Evolutionary conservation across 163 green algal species (phyloP).

Genomic region (Scenedesmus sp.): DNA sequence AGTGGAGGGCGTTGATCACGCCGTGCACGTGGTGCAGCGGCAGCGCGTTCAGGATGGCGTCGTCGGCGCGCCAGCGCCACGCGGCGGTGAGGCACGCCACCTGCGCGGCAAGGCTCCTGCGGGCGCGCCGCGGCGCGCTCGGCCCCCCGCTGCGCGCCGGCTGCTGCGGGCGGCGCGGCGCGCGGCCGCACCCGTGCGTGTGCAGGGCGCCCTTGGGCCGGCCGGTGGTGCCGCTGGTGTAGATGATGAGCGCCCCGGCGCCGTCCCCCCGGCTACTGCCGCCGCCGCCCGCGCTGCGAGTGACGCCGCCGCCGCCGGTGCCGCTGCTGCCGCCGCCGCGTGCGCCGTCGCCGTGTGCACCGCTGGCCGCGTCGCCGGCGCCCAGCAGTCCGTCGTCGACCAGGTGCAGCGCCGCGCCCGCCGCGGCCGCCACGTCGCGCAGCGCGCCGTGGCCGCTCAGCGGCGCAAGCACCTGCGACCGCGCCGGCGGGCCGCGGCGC

Average conservation of each 20-base stretch:
- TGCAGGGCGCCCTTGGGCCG: slow-evolving; percentile 89
- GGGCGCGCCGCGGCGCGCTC: too few species aligned
- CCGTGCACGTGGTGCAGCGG: slow-evolving; percentile 98
- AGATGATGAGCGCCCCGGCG: slow-evolving; percentile 90
- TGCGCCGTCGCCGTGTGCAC: too few species aligned
- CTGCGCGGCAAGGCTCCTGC: slow-evolving; percentile 76
- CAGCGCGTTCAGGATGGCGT: slow-evolving; percentile 90
- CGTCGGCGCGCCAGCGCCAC: slow-evolving; percentile 74
- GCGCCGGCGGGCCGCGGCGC: too few species aligned
- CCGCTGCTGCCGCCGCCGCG: neutral
- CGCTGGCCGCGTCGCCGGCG: too few species aligned
- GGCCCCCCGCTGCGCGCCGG: too few species aligned
- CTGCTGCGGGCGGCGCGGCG: too few species aligned
- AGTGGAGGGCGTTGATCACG: slow-evolving; percentile 92
- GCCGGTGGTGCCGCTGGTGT: slow-evolving; percentile 97
- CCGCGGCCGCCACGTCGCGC: neutral
- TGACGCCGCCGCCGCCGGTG: neutral
- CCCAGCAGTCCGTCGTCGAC: slow-evolving; percentile 25
- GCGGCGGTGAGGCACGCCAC: slow-evolving; percentile 63
- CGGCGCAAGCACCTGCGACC: slow-evolving; percentile 3
- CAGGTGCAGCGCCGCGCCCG: slow-evolving; percentile 19
- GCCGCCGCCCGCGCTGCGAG: slow-evolving; percentile 18
- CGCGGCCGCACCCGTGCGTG: slow-evolving; percentile 65
- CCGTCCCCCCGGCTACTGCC: neutral
- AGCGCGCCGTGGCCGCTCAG: slow-evolving; percentile 21